These are phyloP conservation scores for Aspergillus ustus DNA, from an alignment of 2,329 filamentous ascomycete genomes.

Conservation along the genomic window DNA sequence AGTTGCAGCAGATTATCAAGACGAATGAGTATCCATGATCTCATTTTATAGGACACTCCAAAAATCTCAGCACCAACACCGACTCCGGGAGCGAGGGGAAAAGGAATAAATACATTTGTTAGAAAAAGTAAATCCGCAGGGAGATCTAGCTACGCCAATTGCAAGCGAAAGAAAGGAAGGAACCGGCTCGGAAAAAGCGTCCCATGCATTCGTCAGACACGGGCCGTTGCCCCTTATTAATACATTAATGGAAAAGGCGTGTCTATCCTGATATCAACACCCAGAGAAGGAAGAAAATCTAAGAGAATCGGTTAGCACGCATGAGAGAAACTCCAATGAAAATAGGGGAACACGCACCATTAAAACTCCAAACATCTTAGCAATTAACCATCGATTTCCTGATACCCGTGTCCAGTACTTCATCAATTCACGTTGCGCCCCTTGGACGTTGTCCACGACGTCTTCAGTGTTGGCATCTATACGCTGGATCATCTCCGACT, in stretches of 20 bases:
- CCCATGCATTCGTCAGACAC: constrained; percentile 4
- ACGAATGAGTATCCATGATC: neutral
- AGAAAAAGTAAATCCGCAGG: constrained; percentile 10
- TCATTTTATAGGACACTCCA: neutral
- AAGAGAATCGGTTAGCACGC: neutral
- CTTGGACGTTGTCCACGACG: constrained; percentile 97
- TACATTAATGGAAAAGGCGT: constrained; percentile 34
- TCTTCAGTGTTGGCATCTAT: constrained; percentile 98
- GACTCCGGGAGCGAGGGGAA: constrained; percentile 1
- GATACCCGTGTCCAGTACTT: constrained; percentile 97
- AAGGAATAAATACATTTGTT: constrained; percentile 3
- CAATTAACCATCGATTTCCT: constrained; percentile 93
- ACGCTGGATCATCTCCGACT: constrained; percentile 95
- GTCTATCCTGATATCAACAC: constrained; percentile 61
- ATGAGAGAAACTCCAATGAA: neutral
- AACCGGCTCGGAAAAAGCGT: constrained; percentile 20
- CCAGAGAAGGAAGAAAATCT: constrained; percentile 82
- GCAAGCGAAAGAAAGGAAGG: constrained; percentile 20
- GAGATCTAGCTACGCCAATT: constrained; percentile 30
- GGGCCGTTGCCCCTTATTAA: constrained; percentile 33
- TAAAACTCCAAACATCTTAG: constrained; percentile 78
- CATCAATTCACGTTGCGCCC: constrained; percentile 89
- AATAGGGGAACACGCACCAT: constrained; percentile 61
- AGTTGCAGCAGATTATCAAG: neutral
- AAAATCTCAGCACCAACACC: neutral